Evolutionary conservation across 441 rosid species (phyloP).

Genomic region (Arabidopsis hybrid): DNA sequence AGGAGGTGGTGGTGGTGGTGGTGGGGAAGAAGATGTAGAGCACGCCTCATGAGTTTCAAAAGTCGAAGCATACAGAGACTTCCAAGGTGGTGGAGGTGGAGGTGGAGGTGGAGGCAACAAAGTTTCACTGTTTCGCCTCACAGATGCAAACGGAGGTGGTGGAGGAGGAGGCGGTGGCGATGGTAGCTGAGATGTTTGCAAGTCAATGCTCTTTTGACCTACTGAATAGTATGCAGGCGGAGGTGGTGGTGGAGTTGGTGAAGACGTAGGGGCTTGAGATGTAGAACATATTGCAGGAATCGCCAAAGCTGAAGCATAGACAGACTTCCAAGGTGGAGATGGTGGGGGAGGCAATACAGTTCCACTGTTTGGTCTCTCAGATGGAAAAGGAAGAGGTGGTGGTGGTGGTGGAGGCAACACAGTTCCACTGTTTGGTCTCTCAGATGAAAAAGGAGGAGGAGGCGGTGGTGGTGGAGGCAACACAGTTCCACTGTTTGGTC

Average conservation of each 20-base stretch:
- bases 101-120: constrained; percentile 45
- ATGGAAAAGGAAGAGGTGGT: too few relatives aligned
- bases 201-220: constrained; percentile 25
- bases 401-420: constrained; percentile 47
- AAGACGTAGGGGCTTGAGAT: constrained; percentile 36
- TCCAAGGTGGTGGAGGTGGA: constrained; percentile 50
- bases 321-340: constrained; percentile 59
- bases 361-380: too few relatives aligned
- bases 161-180: constrained; percentile 42
- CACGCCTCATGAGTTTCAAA: constrained; percentile 29
- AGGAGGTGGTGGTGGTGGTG: constrained; percentile 43
- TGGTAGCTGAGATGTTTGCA: constrained; percentile 30
- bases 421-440: constrained; percentile 42
- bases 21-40: constrained; percentile 28
- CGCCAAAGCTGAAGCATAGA: constrained; percentile 42
- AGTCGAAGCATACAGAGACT: constrained; percentile 44
- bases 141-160: constrained; percentile 45
- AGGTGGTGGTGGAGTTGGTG: constrained; percentile 35
- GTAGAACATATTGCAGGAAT: constrained; percentile 37
- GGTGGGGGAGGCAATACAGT: background rate
- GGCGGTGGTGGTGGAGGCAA: constrained; percentile 48
- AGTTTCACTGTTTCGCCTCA: constrained; percentile 43
- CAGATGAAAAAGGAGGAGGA: constrained; percentile 38
- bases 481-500: constrained; percentile 41
- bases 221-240: constrained; percentile 28